Base-by-base conservation (phyloP, 805 yeast species). In the Lipomyces sp. region DNA sequence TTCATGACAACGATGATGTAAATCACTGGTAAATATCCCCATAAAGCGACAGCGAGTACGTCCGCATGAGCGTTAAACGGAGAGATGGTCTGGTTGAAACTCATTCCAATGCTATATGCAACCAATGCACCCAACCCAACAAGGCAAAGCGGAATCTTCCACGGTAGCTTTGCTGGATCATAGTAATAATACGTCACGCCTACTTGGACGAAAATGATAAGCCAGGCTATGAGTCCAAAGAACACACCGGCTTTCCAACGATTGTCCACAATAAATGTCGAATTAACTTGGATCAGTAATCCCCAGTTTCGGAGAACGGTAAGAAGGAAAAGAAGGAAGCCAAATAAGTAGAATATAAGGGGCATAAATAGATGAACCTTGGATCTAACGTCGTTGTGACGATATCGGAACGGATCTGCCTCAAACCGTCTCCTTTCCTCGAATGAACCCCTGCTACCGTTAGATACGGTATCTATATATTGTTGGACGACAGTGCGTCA, bases 221-320 rank as follows among this genome's bases (percentile, higher is more conserved):
- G n/a, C 50, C 63, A 71, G 29, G 75, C 73, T 18, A 74, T 55
- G 1, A 72, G 61, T 34, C 69, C 74, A 37, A 70, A 72, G 34
- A 73, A 57, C 7, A 65, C 69, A 4, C 76, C 76, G n/a, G 62
- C 73, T 54, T 73, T 69, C 76, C 76, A 74, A 24, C 76, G 64
- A 6, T 32, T 51, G 55, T 74, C 73, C 34, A 69, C 59, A 6
- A 51, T 55, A 39, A 71, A 66, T 11, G 39, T 58, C 10, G 61
- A 45, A 48, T 62, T 54, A 42, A 54, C 37, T 7, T 48, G 53
- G 39, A 64, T 59, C 32, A 71, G 57, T 33, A 32, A 53, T 11
- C 48, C 67, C 76, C 76, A 74, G 62, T 72, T 72, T 8, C 76
- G 67, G 29, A 74, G 66, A 53, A 74, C 74, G 13, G 75, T 72